These are phyloP conservation scores for Yamadazyma pseudoaaseri DNA, from an alignment of 1,139 yeast species.

Conservation along the genomic window DNA sequence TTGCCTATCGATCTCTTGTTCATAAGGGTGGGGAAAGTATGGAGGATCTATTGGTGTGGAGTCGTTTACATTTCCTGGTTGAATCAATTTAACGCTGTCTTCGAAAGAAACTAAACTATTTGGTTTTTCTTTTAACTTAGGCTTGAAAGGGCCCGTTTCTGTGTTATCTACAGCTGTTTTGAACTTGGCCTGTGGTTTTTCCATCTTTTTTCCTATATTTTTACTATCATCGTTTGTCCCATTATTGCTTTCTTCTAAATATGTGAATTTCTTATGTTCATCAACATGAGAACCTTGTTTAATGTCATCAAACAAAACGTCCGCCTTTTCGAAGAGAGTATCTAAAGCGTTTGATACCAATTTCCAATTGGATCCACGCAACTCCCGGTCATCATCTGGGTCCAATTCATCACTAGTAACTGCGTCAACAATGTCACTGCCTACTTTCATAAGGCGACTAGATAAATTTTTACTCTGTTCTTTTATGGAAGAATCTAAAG, in stretches of 20 bases:
- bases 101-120: constrained; percentile 58
- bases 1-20: constrained; percentile 66
- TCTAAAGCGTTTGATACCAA: constrained; percentile 65
- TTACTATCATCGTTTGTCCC: constrained; percentile 23
- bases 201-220: constrained; percentile 45
- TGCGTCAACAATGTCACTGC: constrained; percentile 49
- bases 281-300: constrained; percentile 13
- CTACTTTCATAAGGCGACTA: constrained; percentile 45
- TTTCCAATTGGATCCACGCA: constrained; percentile 52
- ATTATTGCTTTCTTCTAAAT: constrained; percentile 45
- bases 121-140: constrained; percentile 70
- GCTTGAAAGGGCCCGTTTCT: constrained; percentile 72
- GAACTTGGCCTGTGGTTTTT: constrained; percentile 75
- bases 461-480: constrained; percentile 43
- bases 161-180: constrained; percentile 61
- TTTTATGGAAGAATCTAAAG: constrained; percentile 58
- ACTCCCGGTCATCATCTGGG: constrained; percentile 36
- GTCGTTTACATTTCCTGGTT: constrained; percentile 25
- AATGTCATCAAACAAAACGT: constrained; percentile 51
- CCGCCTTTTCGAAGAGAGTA: constrained; percentile 70
- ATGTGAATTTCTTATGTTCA: constrained; percentile 32
- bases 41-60: constrained; percentile 47
- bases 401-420: constrained; percentile 20
- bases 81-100: constrained; percentile 41
- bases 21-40: constrained; percentile 82